A percentile compares a stretch with the other conserved stretches of the same genome.
These are phyloP conservation scores for Avena insularis DNA, from an alignment of 176 grass and related monocot species.

Conservation along the genomic window DNA sequence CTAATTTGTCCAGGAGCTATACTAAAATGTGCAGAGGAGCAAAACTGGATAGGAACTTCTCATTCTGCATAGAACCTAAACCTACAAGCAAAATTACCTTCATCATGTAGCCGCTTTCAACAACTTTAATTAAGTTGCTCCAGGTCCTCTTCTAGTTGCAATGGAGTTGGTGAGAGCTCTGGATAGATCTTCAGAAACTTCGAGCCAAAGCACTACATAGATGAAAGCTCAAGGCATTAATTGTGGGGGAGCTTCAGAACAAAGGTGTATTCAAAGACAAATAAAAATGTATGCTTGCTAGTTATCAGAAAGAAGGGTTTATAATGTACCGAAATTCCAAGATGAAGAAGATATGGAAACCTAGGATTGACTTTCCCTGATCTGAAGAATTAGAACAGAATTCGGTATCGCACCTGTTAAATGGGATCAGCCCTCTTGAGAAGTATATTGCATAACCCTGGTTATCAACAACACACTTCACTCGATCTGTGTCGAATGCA, in stretches of 20 bases:
- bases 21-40: background rate
- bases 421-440: constrained; percentile 92
- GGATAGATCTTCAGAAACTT: constrained; percentile 95
- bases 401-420: constrained; percentile 70
- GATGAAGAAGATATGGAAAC: constrained; percentile 93
- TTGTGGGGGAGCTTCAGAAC: background rate
- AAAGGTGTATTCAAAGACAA: too few relatives aligned
- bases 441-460: constrained; percentile 95
- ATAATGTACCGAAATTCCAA: constrained; percentile 82
- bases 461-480: constrained; percentile 95
- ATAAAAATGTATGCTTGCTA: background rate
- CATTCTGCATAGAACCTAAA: background rate
- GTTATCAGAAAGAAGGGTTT: background rate
- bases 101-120: constrained; percentile 92
- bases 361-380: constrained; percentile 73
- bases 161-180: constrained; percentile 65
- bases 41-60: background rate
- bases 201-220: constrained; percentile 73
- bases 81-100: constrained; percentile 68
- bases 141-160: constrained; percentile 95
- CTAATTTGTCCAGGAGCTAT: background rate
- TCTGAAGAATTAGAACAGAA: constrained; percentile 46
- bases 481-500: constrained; percentile 80
- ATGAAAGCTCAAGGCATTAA: constrained; percentile 3
- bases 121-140: constrained; percentile 90